Conservation (phyloP, 352 stramenopile genomes). For the Thalassiosira livingstoniorum region DNA sequence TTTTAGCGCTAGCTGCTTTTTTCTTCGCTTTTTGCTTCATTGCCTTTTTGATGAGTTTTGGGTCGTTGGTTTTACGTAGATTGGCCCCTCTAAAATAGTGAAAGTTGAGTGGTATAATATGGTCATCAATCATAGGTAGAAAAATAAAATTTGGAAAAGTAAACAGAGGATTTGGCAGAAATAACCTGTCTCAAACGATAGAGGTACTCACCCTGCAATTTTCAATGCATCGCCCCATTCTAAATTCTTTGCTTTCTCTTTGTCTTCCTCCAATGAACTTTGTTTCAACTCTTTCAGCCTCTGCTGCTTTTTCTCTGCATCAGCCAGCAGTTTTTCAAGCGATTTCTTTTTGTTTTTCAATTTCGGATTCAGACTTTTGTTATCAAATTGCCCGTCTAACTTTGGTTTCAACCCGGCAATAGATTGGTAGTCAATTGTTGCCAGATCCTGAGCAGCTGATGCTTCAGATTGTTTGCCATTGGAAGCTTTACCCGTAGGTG, state of each 20-base stretch:
- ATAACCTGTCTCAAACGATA: neutral
- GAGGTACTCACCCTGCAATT: constrained; percentile 61
- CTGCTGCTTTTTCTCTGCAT: constrained; percentile 79
- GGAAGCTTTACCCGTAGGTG: neutral
- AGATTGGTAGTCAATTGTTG: constrained; percentile 77
- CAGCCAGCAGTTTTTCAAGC: constrained; percentile 78
- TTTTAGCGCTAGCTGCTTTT: constrained; percentile 76
- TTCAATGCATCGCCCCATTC: constrained; percentile 79
- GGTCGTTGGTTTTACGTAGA: constrained; percentile 77
- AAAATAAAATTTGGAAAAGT: constrained; percentile 20
- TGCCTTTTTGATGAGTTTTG: constrained; percentile 80
- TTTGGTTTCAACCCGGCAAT: constrained; percentile 75
- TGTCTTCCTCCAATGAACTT: constrained; percentile 66
- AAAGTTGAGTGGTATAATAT: neutral
- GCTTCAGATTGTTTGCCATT: constrained; percentile 4
- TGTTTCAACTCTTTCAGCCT: constrained; percentile 76
- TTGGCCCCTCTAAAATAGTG: constrained; percentile 42
- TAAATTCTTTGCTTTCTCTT: constrained; percentile 75
- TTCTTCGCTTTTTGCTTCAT: constrained; percentile 82
- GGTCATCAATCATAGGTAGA: neutral
- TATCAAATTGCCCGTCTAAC: constrained; percentile 49
- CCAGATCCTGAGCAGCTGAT: constrained; percentile 64
- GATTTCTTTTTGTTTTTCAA: constrained; percentile 79
- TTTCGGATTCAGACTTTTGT: constrained; percentile 76
- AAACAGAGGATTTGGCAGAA: neutral